Percentiles rank a stretch among this genome's conserved stretches.
phyloP scores from a whole-genome alignment of 73 alveolate species.

The Paramecium tetraurelia region DNA sequence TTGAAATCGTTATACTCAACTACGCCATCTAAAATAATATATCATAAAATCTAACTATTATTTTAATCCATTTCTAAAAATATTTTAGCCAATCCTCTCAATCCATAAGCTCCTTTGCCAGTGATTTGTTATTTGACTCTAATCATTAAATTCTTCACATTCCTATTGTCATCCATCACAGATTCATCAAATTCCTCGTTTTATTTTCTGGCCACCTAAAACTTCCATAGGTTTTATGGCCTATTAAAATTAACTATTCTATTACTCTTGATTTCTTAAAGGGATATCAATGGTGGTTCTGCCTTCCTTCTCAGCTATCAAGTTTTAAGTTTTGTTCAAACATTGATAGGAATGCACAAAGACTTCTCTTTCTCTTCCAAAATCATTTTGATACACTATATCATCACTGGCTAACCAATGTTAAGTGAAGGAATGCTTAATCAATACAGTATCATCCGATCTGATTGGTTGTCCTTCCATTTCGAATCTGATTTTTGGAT shows the following conservation, averaged over 20 bases:
- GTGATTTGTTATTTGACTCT: neutral
- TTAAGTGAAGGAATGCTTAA: constrained; percentile 53
- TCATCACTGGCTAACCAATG: constrained; percentile 65
- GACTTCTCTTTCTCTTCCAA: constrained; percentile 62
- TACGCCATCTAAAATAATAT: constrained; percentile 1
- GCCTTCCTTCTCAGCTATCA: constrained; percentile 62
- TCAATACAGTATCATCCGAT: constrained; percentile 33
- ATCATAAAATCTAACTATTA: neutral
- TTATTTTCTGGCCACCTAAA: neutral
- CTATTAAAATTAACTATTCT: neutral
- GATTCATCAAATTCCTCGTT: constrained; percentile 44
- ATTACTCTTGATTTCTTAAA: constrained; percentile 52
- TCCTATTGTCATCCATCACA: constrained; percentile 50
- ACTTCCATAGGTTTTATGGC: constrained; percentile 32
- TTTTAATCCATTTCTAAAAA: constrained; percentile 32
- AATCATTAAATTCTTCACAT: constrained; percentile 30
- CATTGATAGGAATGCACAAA: constrained; percentile 57
- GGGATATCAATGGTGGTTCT: constrained; percentile 61
- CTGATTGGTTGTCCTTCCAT: constrained; percentile 58
- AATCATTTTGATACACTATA: constrained; percentile 47
- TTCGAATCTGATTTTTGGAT: constrained; percentile 59
- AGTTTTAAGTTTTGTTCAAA: constrained; percentile 49
- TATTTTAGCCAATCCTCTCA: constrained; percentile 49
- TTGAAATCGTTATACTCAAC: constrained; percentile 58
- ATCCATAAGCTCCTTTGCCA: constrained; percentile 42